Percentiles rank a stretch among this genome's conserved stretches.
These are phyloP conservation scores for Kuraishia capsulata DNA, from an alignment of 805 yeast genomes.

Conservation along the genomic window DNA sequence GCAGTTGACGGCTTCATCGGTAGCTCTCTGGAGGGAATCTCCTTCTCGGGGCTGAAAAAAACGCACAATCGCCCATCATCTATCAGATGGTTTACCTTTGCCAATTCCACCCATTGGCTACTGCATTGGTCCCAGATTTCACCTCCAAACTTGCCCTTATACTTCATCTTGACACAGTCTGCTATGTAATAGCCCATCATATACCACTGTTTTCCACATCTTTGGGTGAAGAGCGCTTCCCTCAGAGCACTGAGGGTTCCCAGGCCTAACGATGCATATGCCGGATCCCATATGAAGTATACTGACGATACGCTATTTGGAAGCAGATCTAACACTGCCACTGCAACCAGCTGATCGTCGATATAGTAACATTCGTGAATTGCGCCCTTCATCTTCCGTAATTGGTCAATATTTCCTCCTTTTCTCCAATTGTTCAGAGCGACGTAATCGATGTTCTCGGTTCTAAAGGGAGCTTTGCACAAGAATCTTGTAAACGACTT, in stretches of 20 bases:
- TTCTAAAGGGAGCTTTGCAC: slow-evolving; percentile 55
- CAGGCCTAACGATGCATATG: slow-evolving; percentile 53
- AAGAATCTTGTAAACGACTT: slow-evolving; percentile 54
- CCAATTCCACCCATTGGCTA: slow-evolving; percentile 31
- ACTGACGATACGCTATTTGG: slow-evolving; percentile 76
- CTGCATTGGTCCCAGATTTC: slow-evolving; percentile 52
- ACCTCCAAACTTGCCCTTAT: slow-evolving; percentile 74
- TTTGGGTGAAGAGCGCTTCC: slow-evolving; percentile 49
- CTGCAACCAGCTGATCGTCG: slow-evolving; percentile 55
- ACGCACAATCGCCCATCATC: slow-evolving; percentile 22
- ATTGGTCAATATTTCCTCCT: not conserved
- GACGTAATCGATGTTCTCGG: slow-evolving; percentile 26
- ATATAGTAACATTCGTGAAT: slow-evolving; percentile 72
- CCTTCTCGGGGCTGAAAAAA: too few species aligned
- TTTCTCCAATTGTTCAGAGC: slow-evolving; percentile 31
- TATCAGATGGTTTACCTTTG: slow-evolving; percentile 16
- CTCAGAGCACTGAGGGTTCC: slow-evolving; percentile 74
- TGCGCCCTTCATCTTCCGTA: slow-evolving; percentile 38
- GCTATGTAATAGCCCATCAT: slow-evolving; percentile 76
- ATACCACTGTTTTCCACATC: slow-evolving; percentile 44
- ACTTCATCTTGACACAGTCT: slow-evolving; percentile 75
- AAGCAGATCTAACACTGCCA: slow-evolving; percentile 69
- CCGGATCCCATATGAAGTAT: slow-evolving; percentile 86
- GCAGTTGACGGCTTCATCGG: not conserved
- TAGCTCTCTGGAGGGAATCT: too few species aligned